These are phyloP conservation scores for Magnaporthiopsis incrustans DNA, from an alignment of 2,329 filamentous ascomycete species.

Conservation along the genomic window DNA sequence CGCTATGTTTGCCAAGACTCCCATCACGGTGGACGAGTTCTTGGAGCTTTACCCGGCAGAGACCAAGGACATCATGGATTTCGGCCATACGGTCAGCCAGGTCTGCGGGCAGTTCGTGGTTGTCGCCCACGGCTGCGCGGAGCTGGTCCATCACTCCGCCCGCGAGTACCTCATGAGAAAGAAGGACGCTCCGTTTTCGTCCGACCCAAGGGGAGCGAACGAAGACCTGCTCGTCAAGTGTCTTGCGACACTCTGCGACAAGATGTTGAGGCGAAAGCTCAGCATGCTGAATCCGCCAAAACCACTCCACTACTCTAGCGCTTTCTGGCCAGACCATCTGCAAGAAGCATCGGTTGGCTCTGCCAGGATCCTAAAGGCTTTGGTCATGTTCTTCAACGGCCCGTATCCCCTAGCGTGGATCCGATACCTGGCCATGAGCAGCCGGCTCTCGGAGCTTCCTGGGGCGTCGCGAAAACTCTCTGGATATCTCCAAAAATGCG, in stretches of 20 bases:
- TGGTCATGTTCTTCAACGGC: background rate
- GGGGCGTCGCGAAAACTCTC: background rate
- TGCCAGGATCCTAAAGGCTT: background rate
- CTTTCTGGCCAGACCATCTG: background rate
- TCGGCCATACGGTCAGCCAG: background rate
- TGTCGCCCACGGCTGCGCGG: background rate
- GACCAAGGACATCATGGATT: background rate
- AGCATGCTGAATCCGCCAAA: background rate
- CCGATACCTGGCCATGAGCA: background rate
- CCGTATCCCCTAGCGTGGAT: slow-evolving; percentile 1
- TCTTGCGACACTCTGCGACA: background rate
- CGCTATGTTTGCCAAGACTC: background rate
- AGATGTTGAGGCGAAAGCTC: background rate
- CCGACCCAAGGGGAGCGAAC: background rate
- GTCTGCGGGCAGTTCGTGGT: background rate
- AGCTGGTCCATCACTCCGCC: background rate
- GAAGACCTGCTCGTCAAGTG: background rate
- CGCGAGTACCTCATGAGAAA: background rate
- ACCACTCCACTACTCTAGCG: background rate
- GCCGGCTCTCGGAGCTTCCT: background rate
- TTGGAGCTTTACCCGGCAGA: background rate
- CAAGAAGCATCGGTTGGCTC: background rate
- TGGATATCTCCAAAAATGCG: background rate
- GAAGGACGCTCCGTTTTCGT: background rate
- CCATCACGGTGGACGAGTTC: background rate